Evolutionary conservation across 352 stramenopile species (phyloP).

Genomic region (Phytophthora meadii): DNA sequence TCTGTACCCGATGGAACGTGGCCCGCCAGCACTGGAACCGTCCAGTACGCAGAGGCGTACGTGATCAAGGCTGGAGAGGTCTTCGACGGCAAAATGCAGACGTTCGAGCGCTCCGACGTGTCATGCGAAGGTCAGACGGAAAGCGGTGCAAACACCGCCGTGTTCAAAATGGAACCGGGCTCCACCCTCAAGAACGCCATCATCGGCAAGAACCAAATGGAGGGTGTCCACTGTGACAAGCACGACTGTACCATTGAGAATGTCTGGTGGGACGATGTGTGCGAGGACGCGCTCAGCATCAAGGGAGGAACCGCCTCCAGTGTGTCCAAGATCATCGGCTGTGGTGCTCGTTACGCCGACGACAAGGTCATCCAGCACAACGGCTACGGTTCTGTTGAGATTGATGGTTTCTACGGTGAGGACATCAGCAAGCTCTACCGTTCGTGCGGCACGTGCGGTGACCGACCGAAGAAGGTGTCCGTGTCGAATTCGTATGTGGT

Average conservation of each 20-base stretch:
- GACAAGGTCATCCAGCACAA: slow-evolving; percentile 53
- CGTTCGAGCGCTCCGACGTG: slow-evolving; percentile 57
- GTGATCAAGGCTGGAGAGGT: slow-evolving; percentile 43
- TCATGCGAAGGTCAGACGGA: slow-evolving; percentile 37
- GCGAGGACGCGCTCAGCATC: slow-evolving; percentile 31
- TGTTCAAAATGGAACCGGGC: slow-evolving; percentile 41
- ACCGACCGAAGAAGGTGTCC: slow-evolving; percentile 4
- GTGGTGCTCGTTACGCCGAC: slow-evolving; percentile 39
- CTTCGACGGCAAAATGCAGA: slow-evolving; percentile 47
- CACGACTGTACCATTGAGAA: slow-evolving; percentile 17
- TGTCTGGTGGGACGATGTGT: slow-evolving; percentile 18
- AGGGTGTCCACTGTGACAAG: slow-evolving; percentile 19
- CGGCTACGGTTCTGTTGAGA: slow-evolving; percentile 20
- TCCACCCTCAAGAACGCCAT: slow-evolving; percentile 23
- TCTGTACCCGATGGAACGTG: slow-evolving; percentile 6
- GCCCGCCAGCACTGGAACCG: slow-evolving; percentile 14
- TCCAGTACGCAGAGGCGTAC: slow-evolving; percentile 28
- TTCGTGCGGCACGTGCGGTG: slow-evolving; percentile 25
- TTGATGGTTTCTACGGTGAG: slow-evolving; percentile 25
- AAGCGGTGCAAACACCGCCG: slow-evolving; percentile 18
- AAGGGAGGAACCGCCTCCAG: slow-evolving; percentile 40
- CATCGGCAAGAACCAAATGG: slow-evolving; percentile 27
- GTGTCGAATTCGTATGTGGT: slow-evolving; percentile 38
- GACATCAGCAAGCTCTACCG: slow-evolving; percentile 29
- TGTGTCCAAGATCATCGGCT: slow-evolving; percentile 28